phyloP scores from a whole-genome alignment of 2,329 filamentous ascomycete species.

The Scopulariopsis brevicaulis region DNA sequence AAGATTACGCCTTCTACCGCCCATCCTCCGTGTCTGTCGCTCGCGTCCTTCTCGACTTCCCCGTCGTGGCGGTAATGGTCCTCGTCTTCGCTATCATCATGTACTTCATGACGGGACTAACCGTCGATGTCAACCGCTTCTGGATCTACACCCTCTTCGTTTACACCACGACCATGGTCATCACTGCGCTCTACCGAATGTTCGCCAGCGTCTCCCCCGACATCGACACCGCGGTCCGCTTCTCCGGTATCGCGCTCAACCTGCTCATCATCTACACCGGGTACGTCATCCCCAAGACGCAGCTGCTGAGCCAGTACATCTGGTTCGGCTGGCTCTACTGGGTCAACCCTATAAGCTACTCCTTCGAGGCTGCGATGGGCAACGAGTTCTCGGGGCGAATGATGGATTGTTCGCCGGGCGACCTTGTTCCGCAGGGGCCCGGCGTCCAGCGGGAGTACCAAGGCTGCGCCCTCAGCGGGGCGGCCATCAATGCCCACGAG shows the following conservation, averaged over 20 bases:
- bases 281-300: conserved; percentile 46
- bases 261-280: conserved; percentile 57
- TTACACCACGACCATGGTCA: conserved; percentile 42
- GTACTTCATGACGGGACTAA: conserved; percentile 27
- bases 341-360: conserved; percentile 54
- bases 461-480: conserved; percentile 44
- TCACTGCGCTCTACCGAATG: conserved; percentile 47
- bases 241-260: conserved; percentile 43
- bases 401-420: conserved; percentile 31
- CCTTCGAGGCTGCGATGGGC: conserved; percentile 47
- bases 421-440: conserved; percentile 34
- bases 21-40: conserved; percentile 18
- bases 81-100: conserved; percentile 24
- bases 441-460: conserved; percentile 29
- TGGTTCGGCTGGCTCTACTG: conserved; percentile 61
- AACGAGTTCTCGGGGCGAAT: conserved; percentile 42
- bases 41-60: conserved; percentile 17
- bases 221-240: conserved; percentile 50
- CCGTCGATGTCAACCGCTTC: conserved; percentile 44
- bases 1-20: conserved; percentile 22
- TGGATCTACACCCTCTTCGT: conserved; percentile 55
- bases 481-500: conserved; percentile 31
- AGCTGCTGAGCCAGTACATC: conserved; percentile 47
- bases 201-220: conserved; percentile 47
- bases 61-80: conserved; percentile 15